A percentile compares a stretch with the other conserved stretches of the same genome.
These are phyloP conservation scores for Diplogelasinospora grovesii DNA, from an alignment of 495 filamentous ascomycete species.

Conservation along the genomic window DNA sequence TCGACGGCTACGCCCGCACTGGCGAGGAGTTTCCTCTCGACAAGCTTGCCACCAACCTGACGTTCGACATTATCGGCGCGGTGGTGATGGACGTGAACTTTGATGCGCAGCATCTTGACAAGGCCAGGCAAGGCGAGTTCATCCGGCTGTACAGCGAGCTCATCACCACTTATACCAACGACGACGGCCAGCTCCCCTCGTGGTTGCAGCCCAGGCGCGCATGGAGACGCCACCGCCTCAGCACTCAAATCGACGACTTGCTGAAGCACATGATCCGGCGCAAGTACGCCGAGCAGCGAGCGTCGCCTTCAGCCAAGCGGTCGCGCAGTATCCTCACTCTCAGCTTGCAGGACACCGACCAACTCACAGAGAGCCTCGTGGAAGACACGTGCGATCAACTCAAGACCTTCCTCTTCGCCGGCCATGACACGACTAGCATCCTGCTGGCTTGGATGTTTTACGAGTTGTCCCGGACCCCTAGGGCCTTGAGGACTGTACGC, in stretches of 20 bases:
- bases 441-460: conserved; percentile 37
- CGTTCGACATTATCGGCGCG: conserved; percentile 36
- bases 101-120: conserved; percentile 22
- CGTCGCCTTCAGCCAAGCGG: conserved; percentile 1
- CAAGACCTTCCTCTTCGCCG: conserved; percentile 43
- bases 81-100: conserved; percentile 30
- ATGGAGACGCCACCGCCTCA: conserved; percentile 12
- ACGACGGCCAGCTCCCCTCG: conserved; percentile 9
- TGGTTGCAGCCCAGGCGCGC: conserved; percentile 15
- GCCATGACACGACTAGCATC: conserved; percentile 44
- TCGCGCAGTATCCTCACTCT: conserved; percentile 28
- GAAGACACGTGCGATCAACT: conserved; percentile 25
- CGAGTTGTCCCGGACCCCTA: conserved; percentile 40
- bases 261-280: conserved; percentile 21
- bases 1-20: conserved; percentile 18
- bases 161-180: conserved; percentile 13
- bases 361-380: conserved; percentile 17
- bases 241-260: conserved; percentile 10
- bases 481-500: conserved; percentile 29
- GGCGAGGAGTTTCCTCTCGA: conserved; percentile 24
- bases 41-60: conserved; percentile 23
- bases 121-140: conserved; percentile 16
- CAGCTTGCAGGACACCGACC: conserved; percentile 20
- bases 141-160: conserved; percentile 23
- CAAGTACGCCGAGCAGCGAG: conserved; percentile 14